Evolutionary conservation across 306 rosid species (phyloP).

Genomic region (Pyrus betulifolia): DNA sequence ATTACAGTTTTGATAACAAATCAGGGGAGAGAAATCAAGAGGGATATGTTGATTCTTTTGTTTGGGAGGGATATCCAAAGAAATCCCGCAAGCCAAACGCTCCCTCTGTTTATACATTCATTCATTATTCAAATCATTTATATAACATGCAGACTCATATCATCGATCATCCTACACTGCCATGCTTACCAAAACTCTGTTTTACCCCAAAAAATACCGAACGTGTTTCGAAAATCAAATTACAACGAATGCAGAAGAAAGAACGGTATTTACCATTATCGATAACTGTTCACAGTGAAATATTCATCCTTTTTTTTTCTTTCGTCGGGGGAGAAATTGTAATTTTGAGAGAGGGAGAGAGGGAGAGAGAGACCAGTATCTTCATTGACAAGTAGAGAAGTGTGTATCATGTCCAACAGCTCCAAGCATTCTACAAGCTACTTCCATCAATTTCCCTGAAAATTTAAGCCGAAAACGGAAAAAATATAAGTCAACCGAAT

Average conservation of each 20-base stretch:
- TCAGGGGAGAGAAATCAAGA: background rate
- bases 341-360: background rate
- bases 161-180: slow-evolving; percentile 46
- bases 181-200: slow-evolving; percentile 2
- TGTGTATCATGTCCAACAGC: slow-evolving; percentile 58
- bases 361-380: slow-evolving; percentile 13
- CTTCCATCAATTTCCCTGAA: slow-evolving; percentile 80
- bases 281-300: slow-evolving; percentile 38
- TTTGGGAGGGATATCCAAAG: slow-evolving; percentile 18
- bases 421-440: slow-evolving; percentile 76
- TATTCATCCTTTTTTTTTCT: slow-evolving; percentile 13
- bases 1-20: slow-evolving; percentile 69
- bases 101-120: slow-evolving; percentile 30
- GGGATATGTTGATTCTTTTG: background rate
- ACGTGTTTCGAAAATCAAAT: background rate
- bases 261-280: slow-evolving; percentile 52
- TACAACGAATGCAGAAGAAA: slow-evolving; percentile 1
- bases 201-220: slow-evolving; percentile 1
- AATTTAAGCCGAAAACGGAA: slow-evolving; percentile 8
- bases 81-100: slow-evolving; percentile 38
- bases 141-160: slow-evolving; percentile 26
- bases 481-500: slow-evolving; percentile 13
- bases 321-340: slow-evolving; percentile 18
- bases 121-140: slow-evolving; percentile 31
- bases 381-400: slow-evolving; percentile 58